Evolutionary conservation across 352 stramenopile genomes (phyloP).

Genomic region (Phytophthora sansomeana): DNA sequence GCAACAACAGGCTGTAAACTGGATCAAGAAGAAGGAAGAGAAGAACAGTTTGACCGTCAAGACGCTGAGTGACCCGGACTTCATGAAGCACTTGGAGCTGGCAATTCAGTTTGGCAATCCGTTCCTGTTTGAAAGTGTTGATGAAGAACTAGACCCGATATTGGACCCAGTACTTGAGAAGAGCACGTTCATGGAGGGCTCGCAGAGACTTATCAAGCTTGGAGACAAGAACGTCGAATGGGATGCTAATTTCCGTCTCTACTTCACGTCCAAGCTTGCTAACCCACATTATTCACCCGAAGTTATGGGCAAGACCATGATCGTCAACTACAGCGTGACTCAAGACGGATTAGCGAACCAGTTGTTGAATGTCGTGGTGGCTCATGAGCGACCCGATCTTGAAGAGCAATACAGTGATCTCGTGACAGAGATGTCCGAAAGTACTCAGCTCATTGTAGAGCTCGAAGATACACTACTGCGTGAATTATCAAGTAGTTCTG

Average conservation of each 20-base stretch:
- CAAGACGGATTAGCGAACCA: conserved; percentile 93
- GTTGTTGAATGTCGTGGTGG: conserved; percentile 95
- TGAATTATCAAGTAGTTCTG: conserved; percentile 89
- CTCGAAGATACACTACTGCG: conserved; percentile 94
- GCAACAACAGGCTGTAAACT: conserved; percentile 95
- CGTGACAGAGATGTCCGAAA: conserved; percentile 94
- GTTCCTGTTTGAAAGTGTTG: conserved; percentile 96
- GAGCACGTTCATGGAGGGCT: conserved; percentile 92
- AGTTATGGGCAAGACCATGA: conserved; percentile 97
- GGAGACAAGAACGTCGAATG: conserved; percentile 96
- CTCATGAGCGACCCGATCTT: conserved; percentile 92
- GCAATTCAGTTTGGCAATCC: conserved; percentile 96
- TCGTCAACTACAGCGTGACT: conserved; percentile 97
- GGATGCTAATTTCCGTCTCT: conserved; percentile 94
- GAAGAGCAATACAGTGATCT: conserved; percentile 94
- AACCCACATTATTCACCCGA: conserved; percentile 96
- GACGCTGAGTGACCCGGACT: conserved; percentile 93
- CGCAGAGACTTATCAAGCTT: conserved; percentile 92
- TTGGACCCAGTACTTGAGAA: conserved; percentile 95
- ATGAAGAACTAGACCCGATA: conserved; percentile 96
- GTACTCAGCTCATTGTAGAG: conserved; percentile 92
- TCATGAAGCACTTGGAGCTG: conserved; percentile 96
- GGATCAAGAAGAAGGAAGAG: conserved; percentile 97
- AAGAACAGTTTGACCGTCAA: conserved; percentile 94
- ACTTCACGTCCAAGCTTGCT: conserved; percentile 95